phyloP scores from a whole-genome alignment of 805 yeast genomes.

The Lipomyces anomalus region DNA sequence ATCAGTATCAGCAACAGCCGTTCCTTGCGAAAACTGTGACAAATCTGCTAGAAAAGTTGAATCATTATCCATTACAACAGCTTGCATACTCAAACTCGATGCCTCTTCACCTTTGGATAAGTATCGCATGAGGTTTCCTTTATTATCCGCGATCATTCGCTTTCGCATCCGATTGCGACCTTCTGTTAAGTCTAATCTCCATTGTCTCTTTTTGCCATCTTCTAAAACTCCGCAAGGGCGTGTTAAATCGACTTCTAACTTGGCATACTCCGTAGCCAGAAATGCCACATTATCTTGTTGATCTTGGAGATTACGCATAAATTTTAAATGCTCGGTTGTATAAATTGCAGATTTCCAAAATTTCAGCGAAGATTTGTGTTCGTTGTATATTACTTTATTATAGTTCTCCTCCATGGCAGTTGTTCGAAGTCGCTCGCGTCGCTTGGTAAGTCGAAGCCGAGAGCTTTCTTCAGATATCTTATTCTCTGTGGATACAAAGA shows the following conservation, averaged over 20 bases:
- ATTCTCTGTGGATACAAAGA: slow-evolving; percentile 17
- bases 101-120: slow-evolving; percentile 34
- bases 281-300: slow-evolving; percentile 53
- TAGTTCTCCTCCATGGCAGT: slow-evolving; percentile 11
- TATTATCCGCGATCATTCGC: slow-evolving; percentile 51
- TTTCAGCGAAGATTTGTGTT: slow-evolving; percentile 18
- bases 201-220: slow-evolving; percentile 30
- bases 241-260: slow-evolving; percentile 41
- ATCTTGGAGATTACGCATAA: slow-evolving; percentile 57
- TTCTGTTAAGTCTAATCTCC: slow-evolving; percentile 63
- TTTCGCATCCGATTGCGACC: slow-evolving; percentile 63
- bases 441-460: slow-evolving; percentile 4
- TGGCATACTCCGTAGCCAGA: slow-evolving; percentile 44
- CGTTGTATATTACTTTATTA: slow-evolving; percentile 7
- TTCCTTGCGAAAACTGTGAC: not conserved
- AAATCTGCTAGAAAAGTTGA: no score
- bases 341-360: slow-evolving; percentile 27
- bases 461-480: slow-evolving; percentile 13
- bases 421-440: slow-evolving; percentile 18
- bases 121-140: slow-evolving; percentile 42
- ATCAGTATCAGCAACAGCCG: not conserved
- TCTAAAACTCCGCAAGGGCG: slow-evolving; percentile 30
- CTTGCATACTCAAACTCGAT: not conserved
- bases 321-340: slow-evolving; percentile 37
- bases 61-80: not conserved